Base-by-base conservation (phyloP, 2,329 filamentous ascomycete genomes). In the Dichotomopilus funicola region DNA sequence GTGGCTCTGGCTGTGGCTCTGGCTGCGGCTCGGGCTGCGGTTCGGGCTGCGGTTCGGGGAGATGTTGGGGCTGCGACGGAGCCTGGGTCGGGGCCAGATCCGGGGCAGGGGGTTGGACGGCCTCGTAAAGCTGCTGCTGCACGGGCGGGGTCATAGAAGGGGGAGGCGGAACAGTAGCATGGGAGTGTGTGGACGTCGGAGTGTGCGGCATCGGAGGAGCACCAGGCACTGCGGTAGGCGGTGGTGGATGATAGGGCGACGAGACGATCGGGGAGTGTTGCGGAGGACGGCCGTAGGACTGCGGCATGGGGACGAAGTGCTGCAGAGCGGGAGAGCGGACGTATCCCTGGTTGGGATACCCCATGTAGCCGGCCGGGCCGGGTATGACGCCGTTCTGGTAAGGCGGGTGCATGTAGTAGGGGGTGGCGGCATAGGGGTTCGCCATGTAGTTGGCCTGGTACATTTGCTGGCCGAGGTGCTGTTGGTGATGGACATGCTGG, bases 221-320 rank as follows among this genome's bases (percentile, higher is more conserved):
- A 13, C 75, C 69, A 53, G 73, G 68, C 33, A 75, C 71, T 13
- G 70, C 68, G 35, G 73, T 66, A 64, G 72, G 66, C 65, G 73
- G 65, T 67, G 81, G 72, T 66, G 79, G 73, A 66, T 83, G 78
- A 71, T 83, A 77, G 59, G 85, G 72, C 55, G 82, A 76, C 53
- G 79, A 75, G 68, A 81, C 70, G 9, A 67, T 61, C 62, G 75
- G 65, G 62, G 71, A 66, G 66, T 76, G 67, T 67, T 75, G 69
- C 65, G 72, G 65, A 64, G 72, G 66, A 44, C 76, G 74, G 51
- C 76, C 64, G 66, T 80, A 82, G 48, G 72, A 66, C 70, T 68
- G 76, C 38, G 72, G 71, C 69, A 81, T 76, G 48, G 77, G 77
- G 42, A 75, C 73, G 37, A 79, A 83, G 56, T 78, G 78, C 59